Base-by-base conservation (phyloP, 768 basidiomycete species). In the Hypholoma sublateritium region DNA sequence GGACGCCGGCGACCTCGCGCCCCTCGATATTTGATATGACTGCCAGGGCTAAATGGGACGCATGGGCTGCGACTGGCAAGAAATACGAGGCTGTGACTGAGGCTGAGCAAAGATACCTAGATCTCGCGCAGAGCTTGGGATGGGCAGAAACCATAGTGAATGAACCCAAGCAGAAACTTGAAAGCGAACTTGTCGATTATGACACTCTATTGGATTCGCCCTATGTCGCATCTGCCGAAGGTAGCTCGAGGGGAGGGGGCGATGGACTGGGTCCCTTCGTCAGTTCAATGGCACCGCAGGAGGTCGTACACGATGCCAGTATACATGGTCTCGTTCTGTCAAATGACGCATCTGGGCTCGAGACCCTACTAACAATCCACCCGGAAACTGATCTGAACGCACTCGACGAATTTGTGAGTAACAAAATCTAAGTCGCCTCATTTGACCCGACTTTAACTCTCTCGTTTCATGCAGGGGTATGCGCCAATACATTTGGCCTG, bases 31-130 rank as follows among this genome's bases (percentile, higher is more conserved):
- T 93, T 67, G 91, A 93, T 63, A 78, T 89, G 70, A 79, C 87
- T 2, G 90, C 87, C 14, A 77, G 89, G 17, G 90, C 91, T 2
- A 94, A 94, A 68, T 94, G 91, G 91, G 90, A 93, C 67, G 89
- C 91, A 2, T 94, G 92, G 92, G 77, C 65, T 47, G 64, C 72
- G 12, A 69, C 77, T 11, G 81, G 80, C 6, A 79, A 81, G 62
- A 74, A 69, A 14, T 88, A 85, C 59, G 68, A 67, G 14, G 69
- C 66, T n/a, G 63, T 63, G 3, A 60, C 62, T 13, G 81, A 82
- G 28, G 88, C 81, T 14, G 87, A 91, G 71, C 63, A 59, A 42
- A 76, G 84, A 66, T 94, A 94, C 68, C 69, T 91, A 56, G 82
- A 82, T 19, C 78, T 92, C 50, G 92, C 91, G 17, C 75, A 68